Percentiles rank a stretch among this genome's conserved stretches.
Conservation (phyloP, 345 rosid species). For the Moringa oleifera region DNA sequence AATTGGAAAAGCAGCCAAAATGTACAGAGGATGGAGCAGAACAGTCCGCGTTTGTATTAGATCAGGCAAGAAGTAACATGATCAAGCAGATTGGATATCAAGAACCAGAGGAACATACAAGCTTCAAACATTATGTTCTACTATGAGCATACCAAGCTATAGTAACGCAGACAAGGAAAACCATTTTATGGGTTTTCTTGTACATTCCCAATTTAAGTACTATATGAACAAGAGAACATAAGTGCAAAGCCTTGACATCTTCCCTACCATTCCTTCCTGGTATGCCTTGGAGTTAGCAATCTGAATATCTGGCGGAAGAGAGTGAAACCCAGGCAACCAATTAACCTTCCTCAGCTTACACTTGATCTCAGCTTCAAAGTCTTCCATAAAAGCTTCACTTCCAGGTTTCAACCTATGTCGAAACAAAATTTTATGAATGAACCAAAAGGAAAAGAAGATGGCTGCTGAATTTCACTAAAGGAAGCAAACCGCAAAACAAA, state of each 20-base stretch:
- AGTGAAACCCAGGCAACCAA: constrained; percentile 78
- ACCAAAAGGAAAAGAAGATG: background rate
- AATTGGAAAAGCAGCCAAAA: background rate
- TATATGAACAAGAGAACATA: too few species aligned
- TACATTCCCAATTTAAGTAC: background rate
- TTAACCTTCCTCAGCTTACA: constrained; percentile 60
- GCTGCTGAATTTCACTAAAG: background rate
- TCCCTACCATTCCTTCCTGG: constrained; percentile 64
- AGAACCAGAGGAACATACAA: background rate
- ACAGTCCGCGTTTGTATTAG: background rate
- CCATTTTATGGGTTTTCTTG: too few species aligned
- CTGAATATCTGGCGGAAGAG: constrained; percentile 62
- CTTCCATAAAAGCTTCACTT: constrained; percentile 37
- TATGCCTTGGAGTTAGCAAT: constrained; percentile 72
- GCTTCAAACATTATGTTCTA: background rate
- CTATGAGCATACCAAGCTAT: background rate
- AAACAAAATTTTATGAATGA: background rate
- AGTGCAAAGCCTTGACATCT: background rate
- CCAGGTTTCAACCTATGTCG: constrained; percentile 72
- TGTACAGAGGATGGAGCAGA: background rate
- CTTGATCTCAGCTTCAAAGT: constrained; percentile 58
- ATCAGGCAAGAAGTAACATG: background rate
- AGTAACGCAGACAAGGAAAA: too few species aligned
- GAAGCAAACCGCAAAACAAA: constrained; percentile 3
- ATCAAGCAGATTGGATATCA: background rate